Conservation (phyloP, 2,329 filamentous ascomycete genomes). For the Stachybotrys chartarum region DNA sequence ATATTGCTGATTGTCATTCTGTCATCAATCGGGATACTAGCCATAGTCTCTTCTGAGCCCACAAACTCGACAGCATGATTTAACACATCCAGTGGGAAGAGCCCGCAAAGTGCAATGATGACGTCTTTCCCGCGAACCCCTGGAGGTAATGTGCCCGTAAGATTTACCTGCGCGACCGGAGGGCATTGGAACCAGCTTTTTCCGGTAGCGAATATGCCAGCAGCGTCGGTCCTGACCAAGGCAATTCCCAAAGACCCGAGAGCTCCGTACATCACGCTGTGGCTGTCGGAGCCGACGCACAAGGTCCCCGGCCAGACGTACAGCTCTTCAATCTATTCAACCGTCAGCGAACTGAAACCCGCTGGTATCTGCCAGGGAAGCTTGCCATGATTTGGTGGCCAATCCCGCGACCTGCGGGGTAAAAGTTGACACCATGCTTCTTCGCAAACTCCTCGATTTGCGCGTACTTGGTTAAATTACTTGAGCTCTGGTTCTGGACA, state of each 20-base stretch:
- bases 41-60: conserved; percentile 65
- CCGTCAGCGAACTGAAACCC: conserved; percentile 1
- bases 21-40: neutral
- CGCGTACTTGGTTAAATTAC: conserved; percentile 75
- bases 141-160: conserved; percentile 64
- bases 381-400: conserved; percentile 73
- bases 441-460: conserved; percentile 78
- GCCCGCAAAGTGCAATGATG: conserved; percentile 78
- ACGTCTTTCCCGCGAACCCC: conserved; percentile 92
- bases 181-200: conserved; percentile 87
- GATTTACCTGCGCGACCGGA: conserved; percentile 66
- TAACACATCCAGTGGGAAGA: conserved; percentile 81
- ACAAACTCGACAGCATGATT: conserved; percentile 89
- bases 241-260: conserved; percentile 53
- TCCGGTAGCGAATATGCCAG: conserved; percentile 76
- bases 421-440: conserved; percentile 71
- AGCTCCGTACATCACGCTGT: conserved; percentile 73
- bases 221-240: conserved; percentile 81
- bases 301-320: conserved; percentile 77
- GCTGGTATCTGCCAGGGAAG: neutral
- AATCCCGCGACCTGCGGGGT: conserved; percentile 70
- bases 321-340: conserved; percentile 41
- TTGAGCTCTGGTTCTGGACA: conserved; percentile 72
- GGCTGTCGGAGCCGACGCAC: conserved; percentile 69
- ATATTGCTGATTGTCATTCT: conserved; percentile 64